These are phyloP conservation scores for Thermothelomyces thermophilus DNA, from an alignment of 2,329 filamentous ascomycete species.

Conservation along the genomic window DNA sequence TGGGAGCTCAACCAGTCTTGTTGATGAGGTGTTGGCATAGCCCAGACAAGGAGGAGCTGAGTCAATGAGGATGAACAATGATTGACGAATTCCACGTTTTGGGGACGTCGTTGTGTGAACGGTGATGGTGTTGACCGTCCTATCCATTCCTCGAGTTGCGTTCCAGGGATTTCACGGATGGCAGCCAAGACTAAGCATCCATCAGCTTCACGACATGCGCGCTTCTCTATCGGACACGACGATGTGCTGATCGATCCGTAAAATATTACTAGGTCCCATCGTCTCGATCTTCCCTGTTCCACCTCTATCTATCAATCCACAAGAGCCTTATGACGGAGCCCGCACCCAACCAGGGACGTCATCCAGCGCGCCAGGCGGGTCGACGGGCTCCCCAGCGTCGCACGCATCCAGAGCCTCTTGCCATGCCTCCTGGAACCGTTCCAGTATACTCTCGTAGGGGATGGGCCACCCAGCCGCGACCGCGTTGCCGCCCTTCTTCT, in stretches of 20 bases:
- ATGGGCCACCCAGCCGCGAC: conserved; percentile 68
- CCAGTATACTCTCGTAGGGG: conserved; percentile 62
- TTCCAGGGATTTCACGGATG: no score
- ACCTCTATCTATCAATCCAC: neutral
- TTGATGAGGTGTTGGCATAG: neutral
- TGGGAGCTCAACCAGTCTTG: neutral
- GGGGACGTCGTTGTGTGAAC: neutral
- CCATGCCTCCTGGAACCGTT: conserved; percentile 53
- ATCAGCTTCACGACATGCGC: no score
- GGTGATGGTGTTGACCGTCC: no score
- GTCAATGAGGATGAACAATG: conserved; percentile 17
- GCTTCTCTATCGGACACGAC: no score
- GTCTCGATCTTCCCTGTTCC: no score
- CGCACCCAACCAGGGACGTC: conserved; percentile 31
- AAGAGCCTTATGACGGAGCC: conserved; percentile 10
- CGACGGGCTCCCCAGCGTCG: conserved; percentile 21
- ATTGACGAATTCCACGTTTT: conserved; percentile 9
- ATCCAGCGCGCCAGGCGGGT: conserved; percentile 24
- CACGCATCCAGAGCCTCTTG: conserved; percentile 69
- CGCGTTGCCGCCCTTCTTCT: conserved; percentile 52
- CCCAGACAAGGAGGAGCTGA: conserved; percentile 9
- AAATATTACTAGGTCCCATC: no score
- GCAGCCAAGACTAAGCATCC: no score
- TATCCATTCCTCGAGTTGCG: no score
- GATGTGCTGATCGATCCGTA: no score